Conservation (phyloP, 345 rosid species). For the Erucastrum elatum region DNA sequence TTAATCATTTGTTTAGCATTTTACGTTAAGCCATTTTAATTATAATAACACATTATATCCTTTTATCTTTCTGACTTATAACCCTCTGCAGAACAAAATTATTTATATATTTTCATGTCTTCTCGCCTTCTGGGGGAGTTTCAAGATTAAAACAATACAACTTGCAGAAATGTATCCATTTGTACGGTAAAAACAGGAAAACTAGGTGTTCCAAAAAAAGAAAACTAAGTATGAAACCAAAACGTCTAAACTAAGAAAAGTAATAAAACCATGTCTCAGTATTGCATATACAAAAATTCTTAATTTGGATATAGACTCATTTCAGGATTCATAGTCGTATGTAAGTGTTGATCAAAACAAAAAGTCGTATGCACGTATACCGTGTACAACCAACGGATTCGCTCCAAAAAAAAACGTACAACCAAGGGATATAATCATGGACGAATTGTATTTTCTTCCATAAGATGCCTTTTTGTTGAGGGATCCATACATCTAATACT, state of each 20-base stretch:
- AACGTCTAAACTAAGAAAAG: background rate
- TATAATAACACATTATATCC: background rate
- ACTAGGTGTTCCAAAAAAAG: background rate
- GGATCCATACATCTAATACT: background rate
- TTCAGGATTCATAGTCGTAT: background rate
- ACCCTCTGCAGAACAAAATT: background rate
- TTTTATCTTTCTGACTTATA: background rate
- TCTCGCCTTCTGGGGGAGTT: background rate
- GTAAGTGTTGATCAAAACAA: no score
- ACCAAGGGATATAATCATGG: background rate
- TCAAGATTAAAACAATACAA: background rate
- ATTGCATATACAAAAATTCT: background rate
- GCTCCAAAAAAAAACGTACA: no score
- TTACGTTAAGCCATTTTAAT: background rate
- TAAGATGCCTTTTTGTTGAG: background rate
- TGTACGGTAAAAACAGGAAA: background rate
- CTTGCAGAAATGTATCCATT: background rate
- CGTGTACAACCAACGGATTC: background rate
- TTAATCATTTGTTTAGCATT: background rate
- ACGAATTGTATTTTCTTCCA: background rate
- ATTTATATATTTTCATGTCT: background rate
- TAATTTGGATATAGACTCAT: background rate
- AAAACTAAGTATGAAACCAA: background rate
- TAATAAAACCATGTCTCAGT: background rate
- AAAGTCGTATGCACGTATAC: background rate